These are phyloP conservation scores for Hymenoscyphus albidus DNA, from an alignment of 2,329 filamentous ascomycete species.

Conservation along the genomic window DNA sequence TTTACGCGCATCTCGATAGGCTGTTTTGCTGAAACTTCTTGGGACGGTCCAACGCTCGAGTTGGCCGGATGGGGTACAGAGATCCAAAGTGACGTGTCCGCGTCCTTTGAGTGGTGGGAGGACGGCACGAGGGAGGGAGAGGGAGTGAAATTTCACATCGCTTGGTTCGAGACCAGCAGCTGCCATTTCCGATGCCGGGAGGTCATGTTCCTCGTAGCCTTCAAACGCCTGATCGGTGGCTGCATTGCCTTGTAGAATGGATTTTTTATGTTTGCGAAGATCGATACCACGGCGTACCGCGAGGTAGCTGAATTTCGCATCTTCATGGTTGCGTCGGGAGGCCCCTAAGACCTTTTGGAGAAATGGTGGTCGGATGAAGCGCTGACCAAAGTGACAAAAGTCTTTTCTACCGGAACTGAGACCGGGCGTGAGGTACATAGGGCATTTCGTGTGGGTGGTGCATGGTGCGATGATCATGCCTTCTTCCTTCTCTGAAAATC, in stretches of 20 bases:
- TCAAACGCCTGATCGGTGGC: conserved; percentile 65
- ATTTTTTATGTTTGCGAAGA: conserved; percentile 40
- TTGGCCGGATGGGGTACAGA: conserved; percentile 81
- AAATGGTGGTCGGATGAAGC: conserved; percentile 80
- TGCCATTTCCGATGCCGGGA: conserved; percentile 24
- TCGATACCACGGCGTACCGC: conserved; percentile 72
- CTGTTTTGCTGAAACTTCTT: conserved; percentile 71
- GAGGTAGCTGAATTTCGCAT: conserved; percentile 86
- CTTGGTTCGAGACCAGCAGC: conserved; percentile 16
- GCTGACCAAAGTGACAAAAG: conserved; percentile 86
- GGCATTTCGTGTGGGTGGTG: conserved; percentile 83
- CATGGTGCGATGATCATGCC: conserved; percentile 71
- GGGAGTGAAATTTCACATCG: conserved; percentile 43
- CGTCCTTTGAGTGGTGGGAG: conserved; percentile 80
- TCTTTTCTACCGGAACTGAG: conserved; percentile 74
- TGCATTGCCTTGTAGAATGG: conserved; percentile 47
- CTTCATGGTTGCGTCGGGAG: conserved; percentile 75
- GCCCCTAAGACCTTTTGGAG: conserved; percentile 72
- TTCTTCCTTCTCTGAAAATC: conserved; percentile 45
- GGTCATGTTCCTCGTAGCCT: conserved; percentile 59
- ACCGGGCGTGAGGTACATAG: conserved; percentile 77
- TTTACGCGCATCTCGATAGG: conserved; percentile 91
- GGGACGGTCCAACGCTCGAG: conserved; percentile 95
- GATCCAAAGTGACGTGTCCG: conserved; percentile 82
- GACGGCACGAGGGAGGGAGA: conserved; percentile 74